Conservation (phyloP, 2,329 filamentous ascomycete species). For the Colletotrichum musicola region DNA sequence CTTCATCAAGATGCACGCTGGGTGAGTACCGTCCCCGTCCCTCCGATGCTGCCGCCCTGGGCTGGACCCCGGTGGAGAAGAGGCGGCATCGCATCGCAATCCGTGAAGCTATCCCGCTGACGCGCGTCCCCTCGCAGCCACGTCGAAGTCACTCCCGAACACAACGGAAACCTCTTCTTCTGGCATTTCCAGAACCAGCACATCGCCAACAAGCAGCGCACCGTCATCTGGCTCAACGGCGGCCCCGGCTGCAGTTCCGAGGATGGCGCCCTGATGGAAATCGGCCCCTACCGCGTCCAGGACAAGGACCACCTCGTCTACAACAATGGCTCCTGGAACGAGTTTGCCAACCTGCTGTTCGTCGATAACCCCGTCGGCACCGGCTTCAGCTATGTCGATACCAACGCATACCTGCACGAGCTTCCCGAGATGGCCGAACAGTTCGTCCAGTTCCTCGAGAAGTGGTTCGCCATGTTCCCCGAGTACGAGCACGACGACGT, state of each 20-base stretch:
- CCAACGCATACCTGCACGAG: slow-evolving; percentile 86
- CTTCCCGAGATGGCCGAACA: slow-evolving; percentile 90
- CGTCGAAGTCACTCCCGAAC: slow-evolving; percentile 86
- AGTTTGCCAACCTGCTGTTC: slow-evolving; percentile 97
- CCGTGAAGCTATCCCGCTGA: slow-evolving; percentile 40
- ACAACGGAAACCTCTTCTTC: slow-evolving; percentile 97
- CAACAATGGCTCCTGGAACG: slow-evolving; percentile 98
- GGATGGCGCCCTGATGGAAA: slow-evolving; percentile 95
- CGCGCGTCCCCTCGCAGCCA: slow-evolving; percentile 69
- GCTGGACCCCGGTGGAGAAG: not conserved
- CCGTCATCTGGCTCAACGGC: slow-evolving; percentile 96
- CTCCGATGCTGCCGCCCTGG: not conserved
- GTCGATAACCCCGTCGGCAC: slow-evolving; percentile 98
- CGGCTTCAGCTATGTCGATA: slow-evolving; percentile 95
- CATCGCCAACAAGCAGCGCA: slow-evolving; percentile 90
- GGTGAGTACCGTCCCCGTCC: slow-evolving; percentile 69
- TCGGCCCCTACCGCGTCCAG: slow-evolving; percentile 91
- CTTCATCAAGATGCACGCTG: slow-evolving; percentile 96
- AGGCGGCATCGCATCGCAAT: not conserved
- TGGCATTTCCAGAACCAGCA: slow-evolving; percentile 98
- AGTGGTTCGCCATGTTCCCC: slow-evolving; percentile 91
- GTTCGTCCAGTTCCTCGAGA: slow-evolving; percentile 89
- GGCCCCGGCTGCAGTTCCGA: slow-evolving; percentile 97
- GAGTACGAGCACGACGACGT: slow-evolving; percentile 94
- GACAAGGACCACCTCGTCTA: slow-evolving; percentile 78